These are phyloP conservation scores for Fonsecaea pedrosoi DNA, from an alignment of 2,329 filamentous ascomycete species.

Conservation along the genomic window DNA sequence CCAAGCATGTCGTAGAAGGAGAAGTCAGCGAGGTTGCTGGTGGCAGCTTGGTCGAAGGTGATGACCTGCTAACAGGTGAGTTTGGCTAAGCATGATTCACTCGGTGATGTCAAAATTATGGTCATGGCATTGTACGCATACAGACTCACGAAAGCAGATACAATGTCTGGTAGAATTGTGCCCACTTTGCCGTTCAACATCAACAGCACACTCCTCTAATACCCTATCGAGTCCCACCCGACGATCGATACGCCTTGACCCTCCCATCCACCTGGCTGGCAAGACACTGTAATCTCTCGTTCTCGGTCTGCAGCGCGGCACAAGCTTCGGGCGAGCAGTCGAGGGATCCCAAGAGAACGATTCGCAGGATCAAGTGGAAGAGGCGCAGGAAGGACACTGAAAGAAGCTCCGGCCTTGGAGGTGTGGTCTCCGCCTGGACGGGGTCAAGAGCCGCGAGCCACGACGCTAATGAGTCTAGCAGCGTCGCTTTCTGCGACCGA, in stretches of 20 bases:
- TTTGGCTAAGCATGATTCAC: too few species aligned
- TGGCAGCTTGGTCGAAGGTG: too few species aligned
- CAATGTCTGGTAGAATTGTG: slow-evolving; percentile 13
- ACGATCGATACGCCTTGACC: slow-evolving; percentile 44
- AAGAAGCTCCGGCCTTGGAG: slow-evolving; percentile 40
- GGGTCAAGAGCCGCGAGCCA: slow-evolving; percentile 46
- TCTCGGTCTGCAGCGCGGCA: slow-evolving; percentile 44
- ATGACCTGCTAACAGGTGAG: too few species aligned
- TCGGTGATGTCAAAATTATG: too few species aligned
- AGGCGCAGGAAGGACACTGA: slow-evolving; percentile 47
- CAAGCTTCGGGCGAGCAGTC: slow-evolving; percentile 42
- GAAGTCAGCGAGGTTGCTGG: too few species aligned
- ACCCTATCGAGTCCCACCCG: slow-evolving; percentile 21
- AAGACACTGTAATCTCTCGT: slow-evolving; percentile 44
- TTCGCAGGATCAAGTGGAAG: slow-evolving; percentile 47
- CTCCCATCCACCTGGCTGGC: slow-evolving; percentile 44
- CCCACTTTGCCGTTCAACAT: slow-evolving; percentile 21
- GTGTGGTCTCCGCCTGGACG: slow-evolving; percentile 33
- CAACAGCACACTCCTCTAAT: slow-evolving; percentile 24
- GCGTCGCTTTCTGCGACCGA: slow-evolving; percentile 42
- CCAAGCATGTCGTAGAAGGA: too few species aligned
- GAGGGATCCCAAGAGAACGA: slow-evolving; percentile 47
- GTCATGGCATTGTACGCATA: neutral
- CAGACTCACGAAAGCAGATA: neutral
- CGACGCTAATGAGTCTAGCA: slow-evolving; percentile 45